Conservation (phyloP, 345 rosid species). For the Isatis tinctoria region DNA sequence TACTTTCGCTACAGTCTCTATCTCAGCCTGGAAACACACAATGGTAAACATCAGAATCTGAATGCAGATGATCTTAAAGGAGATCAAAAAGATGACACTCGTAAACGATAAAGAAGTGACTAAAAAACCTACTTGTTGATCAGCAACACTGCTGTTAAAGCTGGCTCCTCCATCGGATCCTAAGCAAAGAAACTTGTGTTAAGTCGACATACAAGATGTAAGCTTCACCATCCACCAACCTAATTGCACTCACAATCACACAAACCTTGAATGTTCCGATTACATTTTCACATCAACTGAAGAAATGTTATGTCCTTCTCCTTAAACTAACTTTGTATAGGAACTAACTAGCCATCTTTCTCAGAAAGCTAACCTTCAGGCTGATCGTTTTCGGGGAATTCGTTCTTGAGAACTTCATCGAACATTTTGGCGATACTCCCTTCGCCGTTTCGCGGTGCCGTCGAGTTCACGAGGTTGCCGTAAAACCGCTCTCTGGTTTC, state of each 20-base stretch:
- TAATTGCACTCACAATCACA: background rate
- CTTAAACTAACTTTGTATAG: background rate
- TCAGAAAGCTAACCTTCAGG: constrained; percentile 59
- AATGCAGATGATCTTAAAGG: constrained; percentile 4
- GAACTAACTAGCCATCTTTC: background rate
- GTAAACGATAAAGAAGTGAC: background rate
- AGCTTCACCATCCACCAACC: constrained; percentile 6
- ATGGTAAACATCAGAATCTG: constrained; percentile 12
- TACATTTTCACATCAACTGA: background rate
- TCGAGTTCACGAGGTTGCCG: constrained; percentile 71
- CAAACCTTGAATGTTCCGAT: background rate
- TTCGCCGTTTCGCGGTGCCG: constrained; percentile 57
- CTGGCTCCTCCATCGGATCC: constrained; percentile 72
- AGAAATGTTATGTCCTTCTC: background rate
- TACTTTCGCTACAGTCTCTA: constrained; percentile 94
- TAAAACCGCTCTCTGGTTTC: constrained; percentile 88
- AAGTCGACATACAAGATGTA: background rate
- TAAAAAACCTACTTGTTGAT: constrained; percentile 69
- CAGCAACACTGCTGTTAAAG: constrained; percentile 95
- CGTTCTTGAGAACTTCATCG: constrained; percentile 91
- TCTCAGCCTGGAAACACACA: constrained; percentile 60
- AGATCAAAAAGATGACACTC: background rate
- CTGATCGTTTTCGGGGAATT: constrained; percentile 86
- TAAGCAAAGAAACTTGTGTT: constrained; percentile 21
- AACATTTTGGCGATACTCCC: constrained; percentile 92